phyloP scores from a whole-genome alignment of 306 rosid species.

The Hippophae tibetana region DNA sequence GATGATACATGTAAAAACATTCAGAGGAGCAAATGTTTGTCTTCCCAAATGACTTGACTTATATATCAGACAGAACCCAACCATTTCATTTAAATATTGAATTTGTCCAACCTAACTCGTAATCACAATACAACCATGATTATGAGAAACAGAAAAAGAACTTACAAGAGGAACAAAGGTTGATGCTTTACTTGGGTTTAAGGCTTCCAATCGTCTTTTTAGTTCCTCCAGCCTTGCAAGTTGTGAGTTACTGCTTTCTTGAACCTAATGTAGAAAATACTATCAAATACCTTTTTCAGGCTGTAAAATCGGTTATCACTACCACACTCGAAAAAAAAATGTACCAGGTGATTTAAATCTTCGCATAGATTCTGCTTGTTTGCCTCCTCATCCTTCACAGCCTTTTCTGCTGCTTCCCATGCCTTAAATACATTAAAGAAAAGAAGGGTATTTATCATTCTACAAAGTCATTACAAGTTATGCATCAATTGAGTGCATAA shows the following conservation, averaged over 20 bases:
- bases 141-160: not conserved
- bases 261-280: conserved; percentile 44
- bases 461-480: not conserved
- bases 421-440: conserved; percentile 31
- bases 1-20: too few relatives aligned
- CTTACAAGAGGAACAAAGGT: conserved; percentile 43
- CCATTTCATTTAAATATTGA: too few relatives aligned
- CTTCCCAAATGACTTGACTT: not conserved
- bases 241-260: conserved; percentile 78
- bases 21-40: too few relatives aligned
- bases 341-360: conserved; percentile 78
- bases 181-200: conserved; percentile 60
- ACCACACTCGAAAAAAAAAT: conserved; percentile 13
- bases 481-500: not conserved
- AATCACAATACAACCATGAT: not conserved
- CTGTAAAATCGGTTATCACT: conserved; percentile 8
- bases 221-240: conserved; percentile 74
- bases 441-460: conserved; percentile 3
- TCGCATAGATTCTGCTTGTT: conserved; percentile 76
- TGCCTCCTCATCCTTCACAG: conserved; percentile 70
- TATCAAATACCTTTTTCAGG: conserved; percentile 23
- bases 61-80: not conserved
- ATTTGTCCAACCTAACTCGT: not conserved
- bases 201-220: conserved; percentile 79
- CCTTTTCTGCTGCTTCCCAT: conserved; percentile 68